Base-by-base conservation (phyloP, 495 filamentous ascomycete genomes). In the Penicillium psychrofluorescens region DNA sequence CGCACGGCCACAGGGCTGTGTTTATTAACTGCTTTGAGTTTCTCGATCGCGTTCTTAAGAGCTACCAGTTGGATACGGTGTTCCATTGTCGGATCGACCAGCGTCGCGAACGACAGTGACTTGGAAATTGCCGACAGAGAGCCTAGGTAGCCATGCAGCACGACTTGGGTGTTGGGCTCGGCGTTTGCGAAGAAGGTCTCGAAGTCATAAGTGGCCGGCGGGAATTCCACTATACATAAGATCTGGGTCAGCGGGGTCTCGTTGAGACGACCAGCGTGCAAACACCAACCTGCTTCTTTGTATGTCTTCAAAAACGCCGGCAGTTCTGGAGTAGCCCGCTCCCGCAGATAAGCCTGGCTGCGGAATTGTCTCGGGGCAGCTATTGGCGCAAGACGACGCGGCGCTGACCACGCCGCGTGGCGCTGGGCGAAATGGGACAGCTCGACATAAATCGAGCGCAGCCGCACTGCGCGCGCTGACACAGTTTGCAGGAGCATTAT, bases 81-180 rank as follows among this genome's bases (percentile, higher is more conserved):
- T 31, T 58, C 56, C 51, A 77, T 67, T 2, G 70, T 69, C 16
- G 69, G 60, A 44, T 77, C 64, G 6, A 76, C 66, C 3, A 90
- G 53, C 37, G 79, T 68, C n/a, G 78, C 80, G 53, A 92, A 90
- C 10, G 77, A 77, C 7, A 90, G 63, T 40, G 77, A 78, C 49
- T 81, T 79, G 34, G 77, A 77, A 12, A 86, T 58, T 42, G 87
- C 77, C 36, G 75, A 72, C 14, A 79, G 73, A 32, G 66, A 64
- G 11, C 77, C 75, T 5, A 95, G 67, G 51, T 88, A 95, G 38
- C 89, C 89, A 61, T 87, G 76, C 11, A 94, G 58, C 6, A 71
- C 66, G 12, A 90, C 78, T 30, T 72, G 55, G 14, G 68, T 49
- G 35, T 75, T 82, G 10, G 56, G 32, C 53, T 50, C 60, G 10